Percentiles rank a stretch among this genome's conserved stretches.
Evolutionary conservation across 768 basidiomycete genomes (phyloP).

Genomic region (Gautieria morchelliformis): DNA sequence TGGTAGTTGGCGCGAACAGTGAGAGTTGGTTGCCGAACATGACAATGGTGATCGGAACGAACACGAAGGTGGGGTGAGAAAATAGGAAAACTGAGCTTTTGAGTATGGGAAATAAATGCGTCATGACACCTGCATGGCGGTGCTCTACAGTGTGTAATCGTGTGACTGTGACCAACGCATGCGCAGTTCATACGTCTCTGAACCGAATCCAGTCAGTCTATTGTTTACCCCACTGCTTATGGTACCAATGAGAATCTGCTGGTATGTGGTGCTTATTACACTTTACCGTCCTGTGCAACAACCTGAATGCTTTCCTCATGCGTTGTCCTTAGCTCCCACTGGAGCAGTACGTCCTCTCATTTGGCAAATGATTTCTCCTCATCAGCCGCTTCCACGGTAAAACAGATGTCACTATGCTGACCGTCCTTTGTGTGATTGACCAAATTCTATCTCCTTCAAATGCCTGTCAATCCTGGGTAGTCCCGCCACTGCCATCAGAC

Average conservation of each 20-base stretch:
- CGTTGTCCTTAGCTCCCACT: constrained; percentile 69
- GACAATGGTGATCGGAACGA: no score
- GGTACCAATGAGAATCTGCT: constrained; percentile 95
- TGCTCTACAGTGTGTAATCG: no score
- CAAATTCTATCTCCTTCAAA: constrained; percentile 44
- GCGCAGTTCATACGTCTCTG: constrained; percentile 68
- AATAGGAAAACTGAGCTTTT: no score
- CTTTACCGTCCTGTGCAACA: background rate
- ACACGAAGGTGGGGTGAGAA: no score
- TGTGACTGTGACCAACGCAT: no score
- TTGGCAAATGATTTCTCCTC: background rate
- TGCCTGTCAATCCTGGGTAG: constrained; percentile 17
- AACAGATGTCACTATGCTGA: constrained; percentile 95
- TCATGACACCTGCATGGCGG: no score
- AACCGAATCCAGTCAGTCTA: constrained; percentile 96
- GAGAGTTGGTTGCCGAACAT: no score
- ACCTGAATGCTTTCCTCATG: background rate
- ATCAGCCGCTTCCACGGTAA: constrained; percentile 57
- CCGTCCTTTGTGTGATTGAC: constrained; percentile 78
- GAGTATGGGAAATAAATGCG: no score
- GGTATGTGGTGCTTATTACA: constrained; percentile 58
- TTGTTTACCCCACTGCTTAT: constrained; percentile 89
- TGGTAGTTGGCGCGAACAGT: no score
- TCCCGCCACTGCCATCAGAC: constrained; percentile 44
- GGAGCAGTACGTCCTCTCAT: constrained; percentile 67